Evolutionary conservation across 2,329 filamentous ascomycete genomes (phyloP).

Genomic region (Aulographum hederae): DNA sequence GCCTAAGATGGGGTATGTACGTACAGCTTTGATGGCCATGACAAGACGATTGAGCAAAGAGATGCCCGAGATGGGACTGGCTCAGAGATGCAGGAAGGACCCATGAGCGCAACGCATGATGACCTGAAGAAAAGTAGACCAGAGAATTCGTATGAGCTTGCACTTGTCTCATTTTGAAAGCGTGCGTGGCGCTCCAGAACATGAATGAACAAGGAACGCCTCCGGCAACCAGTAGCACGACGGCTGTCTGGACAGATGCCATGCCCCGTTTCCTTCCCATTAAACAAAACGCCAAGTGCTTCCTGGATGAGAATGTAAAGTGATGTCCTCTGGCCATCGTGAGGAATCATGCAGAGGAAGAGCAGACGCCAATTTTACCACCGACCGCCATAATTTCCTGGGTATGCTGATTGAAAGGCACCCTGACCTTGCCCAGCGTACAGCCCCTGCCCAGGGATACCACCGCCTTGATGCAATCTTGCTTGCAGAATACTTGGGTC

Average conservation of each 20-base stretch:
- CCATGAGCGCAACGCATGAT: too few species aligned
- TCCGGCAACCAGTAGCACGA: background rate
- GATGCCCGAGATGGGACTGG: too few species aligned
- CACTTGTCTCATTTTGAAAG: too few species aligned
- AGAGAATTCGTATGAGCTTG: too few species aligned
- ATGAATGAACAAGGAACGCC: background rate
- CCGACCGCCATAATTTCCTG: conserved; percentile 32
- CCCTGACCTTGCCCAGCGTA: conserved; percentile 72
- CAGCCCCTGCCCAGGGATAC: conserved; percentile 25
- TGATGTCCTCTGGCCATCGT: too few species aligned
- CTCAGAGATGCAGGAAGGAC: too few species aligned
- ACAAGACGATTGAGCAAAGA: too few species aligned
- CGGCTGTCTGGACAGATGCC: background rate
- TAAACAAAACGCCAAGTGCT: background rate
- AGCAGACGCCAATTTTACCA: conserved; percentile 2
- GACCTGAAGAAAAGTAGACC: too few species aligned
- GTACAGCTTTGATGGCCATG: too few species aligned
- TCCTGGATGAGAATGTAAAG: background rate
- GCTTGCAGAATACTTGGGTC: conserved; percentile 99
- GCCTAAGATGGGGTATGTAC: too few species aligned
- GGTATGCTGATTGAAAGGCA: conserved; percentile 85
- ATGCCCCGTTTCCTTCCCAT: background rate
- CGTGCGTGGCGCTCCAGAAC: too few species aligned
- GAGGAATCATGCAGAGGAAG: background rate
- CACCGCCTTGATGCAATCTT: conserved; percentile 59